phyloP scores from a whole-genome alignment of 345 rosid genomes.

The Cardamine occulta region DNA sequence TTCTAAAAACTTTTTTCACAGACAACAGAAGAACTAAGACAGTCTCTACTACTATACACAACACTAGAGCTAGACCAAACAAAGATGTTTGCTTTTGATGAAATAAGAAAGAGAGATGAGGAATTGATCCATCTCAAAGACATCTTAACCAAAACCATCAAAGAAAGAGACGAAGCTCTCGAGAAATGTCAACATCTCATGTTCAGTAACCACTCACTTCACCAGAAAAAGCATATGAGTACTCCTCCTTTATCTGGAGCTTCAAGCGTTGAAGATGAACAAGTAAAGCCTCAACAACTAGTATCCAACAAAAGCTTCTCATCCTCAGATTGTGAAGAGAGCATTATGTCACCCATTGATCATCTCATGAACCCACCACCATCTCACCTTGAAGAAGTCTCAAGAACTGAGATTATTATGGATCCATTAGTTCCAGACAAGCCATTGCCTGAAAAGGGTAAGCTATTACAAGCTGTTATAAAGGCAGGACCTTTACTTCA shows the following conservation, averaged over 20 bases:
- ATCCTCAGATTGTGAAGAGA: conserved; percentile 87
- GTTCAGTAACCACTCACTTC: conserved; percentile 55
- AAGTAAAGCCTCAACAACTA: conserved; percentile 41
- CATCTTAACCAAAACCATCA: conserved; percentile 54
- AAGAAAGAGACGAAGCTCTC: conserved; percentile 78
- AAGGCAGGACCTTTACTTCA: conserved; percentile 95
- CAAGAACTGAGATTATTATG: conserved; percentile 42
- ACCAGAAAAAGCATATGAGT: conserved; percentile 47
- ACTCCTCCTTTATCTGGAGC: conserved; percentile 72
- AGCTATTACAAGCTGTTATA: conserved; percentile 93
- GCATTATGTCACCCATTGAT: conserved; percentile 79
- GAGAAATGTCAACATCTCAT: conserved; percentile 67
- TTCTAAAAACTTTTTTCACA: conserved; percentile 30
- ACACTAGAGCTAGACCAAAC: conserved; percentile 87
- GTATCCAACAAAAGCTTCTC: conserved; percentile 79
- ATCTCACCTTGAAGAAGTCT: conserved; percentile 39
- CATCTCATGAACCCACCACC: conserved; percentile 45
- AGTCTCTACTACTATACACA: conserved; percentile 67
- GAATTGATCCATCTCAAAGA: conserved; percentile 66
- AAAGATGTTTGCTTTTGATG: conserved; percentile 67
- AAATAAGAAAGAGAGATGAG: conserved; percentile 79
- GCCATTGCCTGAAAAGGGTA: conserved; percentile 95
- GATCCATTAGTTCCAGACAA: conserved; percentile 53
- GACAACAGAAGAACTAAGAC: conserved; percentile 79
- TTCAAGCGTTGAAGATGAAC: conserved; percentile 89